Evolutionary conservation across 768 basidiomycete genomes (phyloP).

Genomic region (Lyophyllum shimeji): DNA sequence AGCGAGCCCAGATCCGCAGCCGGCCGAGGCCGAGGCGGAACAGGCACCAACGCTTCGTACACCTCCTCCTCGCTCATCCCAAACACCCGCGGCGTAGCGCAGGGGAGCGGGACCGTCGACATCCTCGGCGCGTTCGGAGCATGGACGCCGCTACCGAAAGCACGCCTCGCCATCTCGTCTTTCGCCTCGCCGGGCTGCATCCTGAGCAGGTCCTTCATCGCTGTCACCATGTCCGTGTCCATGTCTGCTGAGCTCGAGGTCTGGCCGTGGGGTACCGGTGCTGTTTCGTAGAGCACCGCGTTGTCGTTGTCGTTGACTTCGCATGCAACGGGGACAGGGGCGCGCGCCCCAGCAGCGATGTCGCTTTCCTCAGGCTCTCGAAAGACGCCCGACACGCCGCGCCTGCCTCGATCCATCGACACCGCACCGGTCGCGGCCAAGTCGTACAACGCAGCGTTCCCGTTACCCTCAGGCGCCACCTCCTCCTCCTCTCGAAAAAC

Average conservation of each 20-base stretch:
- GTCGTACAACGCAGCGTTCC: too few relatives aligned
- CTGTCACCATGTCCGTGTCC: background rate
- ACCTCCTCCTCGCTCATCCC: slow-evolving; percentile 1
- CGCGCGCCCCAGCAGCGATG: background rate
- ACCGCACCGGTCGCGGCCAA: background rate
- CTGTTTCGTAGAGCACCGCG: background rate
- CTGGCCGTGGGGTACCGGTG: background rate
- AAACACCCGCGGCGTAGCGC: background rate
- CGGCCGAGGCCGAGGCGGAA: background rate
- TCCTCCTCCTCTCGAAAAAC: background rate
- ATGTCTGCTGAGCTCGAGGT: too few relatives aligned
- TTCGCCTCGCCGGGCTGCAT: background rate
- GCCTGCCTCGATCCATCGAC: background rate
- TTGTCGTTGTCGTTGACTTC: too few relatives aligned
- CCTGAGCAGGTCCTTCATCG: slow-evolving; percentile 1
- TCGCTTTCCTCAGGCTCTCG: background rate
- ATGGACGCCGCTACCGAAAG: background rate
- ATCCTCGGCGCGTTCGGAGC: background rate
- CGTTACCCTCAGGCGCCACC: too few relatives aligned
- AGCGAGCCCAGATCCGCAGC: background rate
- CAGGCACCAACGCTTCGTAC: background rate
- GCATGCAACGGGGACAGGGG: background rate
- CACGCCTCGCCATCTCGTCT: background rate
- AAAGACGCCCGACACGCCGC: background rate
- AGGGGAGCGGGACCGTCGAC: background rate